A percentile compares a stretch with the other conserved stretches of the same genome.
phyloP scores from a whole-genome alignment of 2,329 filamentous ascomycete species.

The Ophiostoma triangulosporum region DNA sequence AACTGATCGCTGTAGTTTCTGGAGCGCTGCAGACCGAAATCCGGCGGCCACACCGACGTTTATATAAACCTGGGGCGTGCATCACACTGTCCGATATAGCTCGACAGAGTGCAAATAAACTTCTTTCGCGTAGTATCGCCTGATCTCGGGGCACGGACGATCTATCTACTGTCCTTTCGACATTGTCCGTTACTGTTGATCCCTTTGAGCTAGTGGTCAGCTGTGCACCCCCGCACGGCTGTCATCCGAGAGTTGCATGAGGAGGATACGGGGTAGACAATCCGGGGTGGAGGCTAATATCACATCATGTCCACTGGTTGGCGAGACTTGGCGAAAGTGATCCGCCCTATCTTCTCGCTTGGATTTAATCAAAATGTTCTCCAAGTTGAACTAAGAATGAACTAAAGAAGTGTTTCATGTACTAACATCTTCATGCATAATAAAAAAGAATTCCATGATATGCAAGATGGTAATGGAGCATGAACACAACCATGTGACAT shows the following conservation, averaged over 20 bases:
- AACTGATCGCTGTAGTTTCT: neutral
- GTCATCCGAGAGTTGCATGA: neutral
- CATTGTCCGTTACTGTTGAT: neutral
- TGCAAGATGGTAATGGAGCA: too few relatives aligned
- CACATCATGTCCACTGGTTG: neutral
- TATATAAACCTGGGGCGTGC: neutral
- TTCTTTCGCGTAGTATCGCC: too few relatives aligned
- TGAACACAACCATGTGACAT: too few relatives aligned
- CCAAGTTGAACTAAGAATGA: too few relatives aligned
- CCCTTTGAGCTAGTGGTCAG: neutral
- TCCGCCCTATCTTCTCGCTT: too few relatives aligned
- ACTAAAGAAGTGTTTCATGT: too few relatives aligned
- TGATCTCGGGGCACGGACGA: neutral
- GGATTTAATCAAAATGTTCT: too few relatives aligned
- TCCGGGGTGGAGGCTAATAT: neutral
- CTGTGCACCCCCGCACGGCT: neutral
- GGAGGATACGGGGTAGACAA: neutral
- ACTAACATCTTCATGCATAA: too few relatives aligned
- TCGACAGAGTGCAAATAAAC: too few relatives aligned
- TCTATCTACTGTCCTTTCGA: neutral
- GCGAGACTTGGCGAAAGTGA: too few relatives aligned
- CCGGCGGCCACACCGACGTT: neutral
- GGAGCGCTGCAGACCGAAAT: neutral
- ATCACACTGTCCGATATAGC: too few relatives aligned
- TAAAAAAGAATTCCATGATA: too few relatives aligned